phyloP scores from a whole-genome alignment of 2,329 filamentous ascomycete species.

The Penicillium griseofulvum region DNA sequence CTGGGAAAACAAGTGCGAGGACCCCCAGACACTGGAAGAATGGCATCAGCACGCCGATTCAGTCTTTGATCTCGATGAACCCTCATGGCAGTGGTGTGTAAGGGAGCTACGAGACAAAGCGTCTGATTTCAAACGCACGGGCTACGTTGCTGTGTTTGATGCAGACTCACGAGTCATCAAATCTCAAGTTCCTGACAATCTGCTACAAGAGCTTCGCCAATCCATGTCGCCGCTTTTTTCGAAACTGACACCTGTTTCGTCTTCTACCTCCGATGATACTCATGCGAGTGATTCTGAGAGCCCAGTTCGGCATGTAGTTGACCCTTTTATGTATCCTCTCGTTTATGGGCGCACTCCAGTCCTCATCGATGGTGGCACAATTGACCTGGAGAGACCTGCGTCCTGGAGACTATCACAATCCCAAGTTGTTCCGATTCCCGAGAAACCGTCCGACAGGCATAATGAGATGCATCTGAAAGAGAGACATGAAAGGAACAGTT shows the following conservation, averaged over 20 bases:
- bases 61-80: slow-evolving; percentile 5
- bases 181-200: background rate
- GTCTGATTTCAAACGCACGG: slow-evolving; percentile 5
- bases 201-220: slow-evolving; percentile 4
- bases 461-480: background rate
- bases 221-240: slow-evolving; percentile 4
- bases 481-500: background rate
- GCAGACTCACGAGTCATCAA: slow-evolving; percentile 6
- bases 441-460: background rate
- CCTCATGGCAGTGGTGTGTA: slow-evolving; percentile 11
- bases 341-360: slow-evolving; percentile 6
- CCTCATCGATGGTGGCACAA: slow-evolving; percentile 1
- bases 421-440: background rate
- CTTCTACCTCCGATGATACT: background rate
- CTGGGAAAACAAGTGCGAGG: background rate
- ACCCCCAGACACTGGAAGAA: slow-evolving; percentile 5
- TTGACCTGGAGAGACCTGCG: slow-evolving; percentile 3
- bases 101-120: slow-evolving; percentile 6
- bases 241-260: background rate
- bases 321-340: slow-evolving; percentile 7
- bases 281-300: background rate
- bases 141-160: slow-evolving; percentile 7
- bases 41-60: slow-evolving; percentile 5
- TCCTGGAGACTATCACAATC: background rate
- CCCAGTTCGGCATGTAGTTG: slow-evolving; percentile 4